phyloP scores from a whole-genome alignment of 1,284 basidiomycete genomes.

The Trichosporon ovoides region DNA sequence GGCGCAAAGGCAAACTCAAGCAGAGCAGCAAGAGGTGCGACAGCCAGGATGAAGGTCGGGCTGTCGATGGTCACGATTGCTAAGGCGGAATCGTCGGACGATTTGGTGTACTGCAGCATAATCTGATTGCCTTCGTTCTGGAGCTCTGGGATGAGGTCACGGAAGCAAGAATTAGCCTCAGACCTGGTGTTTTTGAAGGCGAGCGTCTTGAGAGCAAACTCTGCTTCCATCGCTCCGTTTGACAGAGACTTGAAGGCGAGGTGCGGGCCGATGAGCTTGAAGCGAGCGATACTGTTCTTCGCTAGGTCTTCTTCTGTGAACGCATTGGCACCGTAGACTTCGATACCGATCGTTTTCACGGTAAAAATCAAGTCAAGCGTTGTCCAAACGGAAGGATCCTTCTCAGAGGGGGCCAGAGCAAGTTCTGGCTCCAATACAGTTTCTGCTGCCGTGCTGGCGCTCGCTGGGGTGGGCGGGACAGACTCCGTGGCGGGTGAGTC shows the following conservation, averaged over 20 bases:
- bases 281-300: conserved; percentile 76
- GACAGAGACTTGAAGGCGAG: conserved; percentile 79
- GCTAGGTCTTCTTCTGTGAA: conserved; percentile 60
- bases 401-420: conserved; percentile 31
- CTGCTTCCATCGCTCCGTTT: conserved; percentile 77
- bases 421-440: conserved; percentile 55
- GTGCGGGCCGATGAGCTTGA: conserved; percentile 74
- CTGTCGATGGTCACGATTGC: conserved; percentile 87
- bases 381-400: conserved; percentile 53
- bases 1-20: conserved; percentile 76
- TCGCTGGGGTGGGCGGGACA: conserved; percentile 13
- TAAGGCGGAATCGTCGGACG: conserved; percentile 59
- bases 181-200: conserved; percentile 84
- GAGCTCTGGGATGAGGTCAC: conserved; percentile 91
- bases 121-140: conserved; percentile 84
- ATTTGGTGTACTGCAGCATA: conserved; percentile 82
- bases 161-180: conserved; percentile 70
- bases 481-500: conserved; percentile 21
- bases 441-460: conserved; percentile 2
- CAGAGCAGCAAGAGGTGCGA: conserved; percentile 86
- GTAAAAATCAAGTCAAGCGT: conserved; percentile 72
- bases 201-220: conserved; percentile 81
- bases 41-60: conserved; percentile 86
- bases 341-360: conserved; percentile 73
- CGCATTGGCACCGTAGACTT: conserved; percentile 76